These are phyloP conservation scores for Rutstroemia sp. DNA, from an alignment of 2,329 filamentous ascomycete genomes.

Conservation along the genomic window DNA sequence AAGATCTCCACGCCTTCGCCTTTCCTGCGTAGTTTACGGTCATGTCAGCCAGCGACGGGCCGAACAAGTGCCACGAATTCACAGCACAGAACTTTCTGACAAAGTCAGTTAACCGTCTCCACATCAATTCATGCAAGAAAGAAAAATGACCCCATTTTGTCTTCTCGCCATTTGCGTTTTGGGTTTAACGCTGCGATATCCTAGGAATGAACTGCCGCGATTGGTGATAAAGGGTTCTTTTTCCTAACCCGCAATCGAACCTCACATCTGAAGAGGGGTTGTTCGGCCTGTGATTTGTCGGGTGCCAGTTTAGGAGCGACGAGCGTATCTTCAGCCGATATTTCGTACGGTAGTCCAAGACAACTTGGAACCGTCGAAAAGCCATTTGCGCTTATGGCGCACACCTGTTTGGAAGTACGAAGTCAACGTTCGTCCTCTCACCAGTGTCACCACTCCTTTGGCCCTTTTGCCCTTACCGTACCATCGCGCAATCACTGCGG, in stretches of 20 bases:
- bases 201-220: background rate
- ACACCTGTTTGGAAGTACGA: background rate
- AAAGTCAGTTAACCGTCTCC: background rate
- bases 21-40: background rate
- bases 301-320: no score
- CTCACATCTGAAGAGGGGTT: constrained; percentile 4
- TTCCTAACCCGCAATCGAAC: background rate
- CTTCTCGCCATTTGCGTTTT: background rate
- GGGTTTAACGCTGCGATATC: background rate
- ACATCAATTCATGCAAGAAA: background rate
- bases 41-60: background rate
- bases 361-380: constrained; percentile 11
- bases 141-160: constrained; percentile 1
- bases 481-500: background rate
- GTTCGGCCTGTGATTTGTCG: constrained; percentile 3
- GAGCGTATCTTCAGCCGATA: constrained; percentile 17
- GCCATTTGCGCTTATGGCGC: constrained; percentile 23
- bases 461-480: background rate
- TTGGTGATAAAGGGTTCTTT: background rate
- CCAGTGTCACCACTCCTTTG: no score
- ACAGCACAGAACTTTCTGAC: background rate
- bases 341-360: constrained; percentile 16
- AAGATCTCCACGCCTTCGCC: background rate
- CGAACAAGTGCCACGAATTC: background rate
- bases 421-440: no score